Conservation (phyloP, 2,329 filamentous ascomycete species). For the Apiospora aurea region DNA sequence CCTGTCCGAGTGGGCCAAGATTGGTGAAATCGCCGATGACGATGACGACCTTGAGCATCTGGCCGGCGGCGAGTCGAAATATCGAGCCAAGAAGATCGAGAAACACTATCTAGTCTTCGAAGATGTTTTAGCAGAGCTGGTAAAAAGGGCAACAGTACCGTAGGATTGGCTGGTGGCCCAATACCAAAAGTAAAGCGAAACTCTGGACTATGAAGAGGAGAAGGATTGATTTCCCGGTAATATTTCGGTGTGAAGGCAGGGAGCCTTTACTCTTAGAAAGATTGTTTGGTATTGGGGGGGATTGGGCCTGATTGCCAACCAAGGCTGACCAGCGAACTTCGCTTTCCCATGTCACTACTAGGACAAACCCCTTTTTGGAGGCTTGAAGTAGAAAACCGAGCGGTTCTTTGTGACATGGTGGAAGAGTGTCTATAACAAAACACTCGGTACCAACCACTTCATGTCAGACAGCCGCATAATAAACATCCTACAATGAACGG, state of each 20-base stretch:
- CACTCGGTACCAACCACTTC: too few relatives aligned
- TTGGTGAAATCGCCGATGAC: conserved; percentile 37
- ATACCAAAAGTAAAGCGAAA: not conserved
- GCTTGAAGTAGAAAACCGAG: not conserved
- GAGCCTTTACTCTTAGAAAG: not conserved
- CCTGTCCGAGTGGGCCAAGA: conserved; percentile 37
- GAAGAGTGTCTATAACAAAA: not conserved
- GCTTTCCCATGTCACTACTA: not conserved
- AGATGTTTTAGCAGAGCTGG: conserved; percentile 33
- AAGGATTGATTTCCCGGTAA: not conserved
- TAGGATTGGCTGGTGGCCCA: not conserved
- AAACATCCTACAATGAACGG: too few relatives aligned
- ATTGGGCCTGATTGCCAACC: not conserved
- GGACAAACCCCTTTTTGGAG: not conserved
- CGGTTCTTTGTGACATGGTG: not conserved
- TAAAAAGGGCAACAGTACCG: conserved; percentile 7
- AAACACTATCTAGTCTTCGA: conserved; percentile 38
- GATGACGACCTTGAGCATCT: conserved; percentile 37
- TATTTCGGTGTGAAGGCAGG: not conserved
- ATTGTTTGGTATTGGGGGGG: not conserved
- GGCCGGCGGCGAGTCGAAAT: conserved; percentile 34
- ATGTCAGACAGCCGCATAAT: too few relatives aligned
- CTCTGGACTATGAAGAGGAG: not conserved
- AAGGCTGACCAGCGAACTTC: not conserved
- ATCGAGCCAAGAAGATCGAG: conserved; percentile 39